Conservation (phyloP, 164 flowering plant genomes). For the Liquidambar formosana region DNA sequence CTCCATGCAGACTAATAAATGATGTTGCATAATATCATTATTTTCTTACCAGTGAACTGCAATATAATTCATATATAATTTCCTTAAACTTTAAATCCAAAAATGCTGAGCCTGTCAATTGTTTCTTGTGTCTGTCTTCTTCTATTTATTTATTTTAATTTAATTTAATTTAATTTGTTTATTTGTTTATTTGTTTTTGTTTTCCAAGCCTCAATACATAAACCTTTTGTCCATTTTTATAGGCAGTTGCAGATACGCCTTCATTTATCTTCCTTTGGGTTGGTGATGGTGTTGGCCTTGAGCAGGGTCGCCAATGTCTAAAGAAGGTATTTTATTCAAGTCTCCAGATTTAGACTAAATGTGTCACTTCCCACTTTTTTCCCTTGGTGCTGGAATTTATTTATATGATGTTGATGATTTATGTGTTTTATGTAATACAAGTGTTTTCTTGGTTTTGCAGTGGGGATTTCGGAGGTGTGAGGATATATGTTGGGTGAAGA, state of each 20-base stretch:
- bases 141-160: no score
- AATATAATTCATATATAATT: no score
- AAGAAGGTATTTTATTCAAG: conserved; percentile 64
- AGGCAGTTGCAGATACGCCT: conserved; percentile 99
- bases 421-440: no score
- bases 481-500: conserved; percentile 99
- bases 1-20: no score
- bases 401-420: no score
- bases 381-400: no score
- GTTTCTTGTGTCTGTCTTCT: neutral
- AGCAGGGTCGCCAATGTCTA: conserved; percentile 94
- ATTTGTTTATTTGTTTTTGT: neutral
- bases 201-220: neutral
- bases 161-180: no score
- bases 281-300: conserved; percentile 98
- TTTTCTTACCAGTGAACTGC: no score
- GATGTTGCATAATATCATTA: no score
- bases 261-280: conserved; percentile 99
- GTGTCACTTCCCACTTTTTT: no score
- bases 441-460: conserved; percentile 41
- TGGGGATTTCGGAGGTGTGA: conserved; percentile 99
- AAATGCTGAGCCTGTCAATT: neutral
- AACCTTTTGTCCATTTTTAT: conserved; percentile 17
- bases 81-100: no score
- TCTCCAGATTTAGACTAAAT: no score